Evolutionary conservation across 768 basidiomycete species (phyloP), one percentile per base, ranked within the genome.

Genomic region (Trametes punicea): DNA sequence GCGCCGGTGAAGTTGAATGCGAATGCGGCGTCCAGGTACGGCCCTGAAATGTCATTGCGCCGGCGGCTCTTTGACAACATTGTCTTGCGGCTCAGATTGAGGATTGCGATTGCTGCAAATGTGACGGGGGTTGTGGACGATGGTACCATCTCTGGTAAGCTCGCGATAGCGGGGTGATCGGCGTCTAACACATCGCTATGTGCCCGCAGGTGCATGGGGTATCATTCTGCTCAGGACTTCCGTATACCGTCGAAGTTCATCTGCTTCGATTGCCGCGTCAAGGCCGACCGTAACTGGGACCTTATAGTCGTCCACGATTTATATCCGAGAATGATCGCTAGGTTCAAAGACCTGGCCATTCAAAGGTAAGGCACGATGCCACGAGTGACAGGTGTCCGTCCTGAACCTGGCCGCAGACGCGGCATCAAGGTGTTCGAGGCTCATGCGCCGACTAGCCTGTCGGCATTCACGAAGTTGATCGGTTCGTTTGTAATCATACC

Each of bases 111-210:
- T 64, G 62, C 26, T 77, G 81, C 53, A 76, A 81, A 52, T 93
- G 90, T 64, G 88, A 91, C 56, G 84, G 82, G 8, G 81, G 76
- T n/a, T 91, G 90, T 69, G 74, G 74, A 16, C 78, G 74, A 55
- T 90, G 88, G 88, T 86, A 80, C 65, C 90, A 93, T 67, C 63
- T 83, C 39, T 93, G 90, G 90, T 90, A 51, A 51, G 80, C 65
- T 55, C 34, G n/a, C 15, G 34, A 16, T n/a, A 8, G 7, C 31
- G 31, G 13, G 31, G 31, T 7, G 13, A 13, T 31, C 13, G 7
- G 13, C 8, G 31, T 31, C 13, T 13, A 31, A 31, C 1, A 31
- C 13, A 31, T n/a, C 34, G 34, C 50, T 42, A 30, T 18, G 13
- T 46, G 10, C 25, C 51, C 11, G 6, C 42, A 84, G 83, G 83